A percentile compares a stretch with the other conserved stretches of the same genome.
Conservation (phyloP, 257 asterid species). For the Ophiorrhiza pumila region DNA sequence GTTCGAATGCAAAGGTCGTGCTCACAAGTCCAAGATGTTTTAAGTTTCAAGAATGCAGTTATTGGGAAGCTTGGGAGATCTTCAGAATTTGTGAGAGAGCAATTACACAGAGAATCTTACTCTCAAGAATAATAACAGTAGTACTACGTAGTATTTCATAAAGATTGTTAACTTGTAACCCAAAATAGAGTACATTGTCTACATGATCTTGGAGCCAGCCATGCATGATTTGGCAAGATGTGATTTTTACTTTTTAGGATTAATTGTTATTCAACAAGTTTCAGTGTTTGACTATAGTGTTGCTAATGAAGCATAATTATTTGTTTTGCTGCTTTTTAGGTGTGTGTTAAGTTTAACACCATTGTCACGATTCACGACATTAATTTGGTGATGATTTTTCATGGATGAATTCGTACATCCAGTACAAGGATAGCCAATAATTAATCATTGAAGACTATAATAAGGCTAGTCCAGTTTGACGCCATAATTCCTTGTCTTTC, state of each 20-base stretch:
- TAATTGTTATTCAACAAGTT: constrained; percentile 9
- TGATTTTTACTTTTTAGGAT: constrained; percentile 8
- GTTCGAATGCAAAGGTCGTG: constrained; percentile 66
- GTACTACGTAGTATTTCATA: background rate
- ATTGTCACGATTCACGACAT: background rate
- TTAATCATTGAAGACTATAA: too few relatives aligned
- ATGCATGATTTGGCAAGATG: background rate
- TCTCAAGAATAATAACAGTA: background rate
- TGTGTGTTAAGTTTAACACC: too few relatives aligned
- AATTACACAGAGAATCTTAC: constrained; percentile 1
- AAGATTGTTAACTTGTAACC: background rate
- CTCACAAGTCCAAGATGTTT: constrained; percentile 52
- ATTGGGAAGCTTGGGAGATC: constrained; percentile 49
- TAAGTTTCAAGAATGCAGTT: constrained; percentile 60
- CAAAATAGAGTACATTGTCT: background rate
- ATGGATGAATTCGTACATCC: background rate
- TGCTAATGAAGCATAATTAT: background rate
- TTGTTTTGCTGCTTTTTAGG: background rate
- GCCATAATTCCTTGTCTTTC: background rate
- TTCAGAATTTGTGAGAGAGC: constrained; percentile 30
- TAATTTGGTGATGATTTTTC: background rate
- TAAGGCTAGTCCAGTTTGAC: background rate
- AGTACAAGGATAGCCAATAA: background rate
- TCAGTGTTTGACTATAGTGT: background rate
- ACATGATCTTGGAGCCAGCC: background rate